Base-by-base conservation (phyloP, 2,329 filamentous ascomycete species). In the Hypomyces rosellus region DNA sequence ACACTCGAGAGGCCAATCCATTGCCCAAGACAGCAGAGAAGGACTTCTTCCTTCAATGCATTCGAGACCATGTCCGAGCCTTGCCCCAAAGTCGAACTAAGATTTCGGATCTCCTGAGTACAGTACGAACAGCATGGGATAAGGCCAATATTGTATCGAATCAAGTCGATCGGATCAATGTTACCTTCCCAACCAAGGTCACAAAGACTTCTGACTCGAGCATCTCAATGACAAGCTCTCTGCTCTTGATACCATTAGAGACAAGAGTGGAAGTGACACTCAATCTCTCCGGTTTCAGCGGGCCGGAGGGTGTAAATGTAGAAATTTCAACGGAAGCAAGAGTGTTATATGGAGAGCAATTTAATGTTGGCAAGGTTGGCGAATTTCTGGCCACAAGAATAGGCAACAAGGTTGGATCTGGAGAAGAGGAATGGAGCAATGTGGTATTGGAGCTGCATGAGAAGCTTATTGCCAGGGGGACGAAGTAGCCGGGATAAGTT, bases 271-370 rank as follows among this genome's bases (percentile, higher is more conserved):
- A 84, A 56, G 73, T 86, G 1, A 68, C 65, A 0, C 73, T 92
- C 50, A 74, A 75, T 14, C 65, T 92, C 20, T 70, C 67, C 1
- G 70, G 76, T 2, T 65, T 67, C 9, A 71, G 67, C 45, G 69
- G 68, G 1, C 68, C 69, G 1, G 70, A 73, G n/a, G 74, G 76
- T 3, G 68, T 85, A 11, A 74, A 79, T 1, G 73, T 88, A 34
- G 65, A 67, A 13, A 69, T 86, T 20, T 69, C 68, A 5, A 73
- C 77, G 1, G 71, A 70, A 18, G 86, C 82, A 0, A 74, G 73
- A 47, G 81, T 91, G 1, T 72, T 89, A 2, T 93, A 93, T 63
- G 88, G 88, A 0, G 87, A 92, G 68, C 76, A 79, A 53, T 90
- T 91, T 65, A 88, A 89, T 56, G 81, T 83, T 56, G 78, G 74